A percentile compares a stretch with the other conserved stretches of the same genome.
phyloP scores from a whole-genome alignment of 2,329 filamentous ascomycete genomes.

The Phoma sp. region DNA sequence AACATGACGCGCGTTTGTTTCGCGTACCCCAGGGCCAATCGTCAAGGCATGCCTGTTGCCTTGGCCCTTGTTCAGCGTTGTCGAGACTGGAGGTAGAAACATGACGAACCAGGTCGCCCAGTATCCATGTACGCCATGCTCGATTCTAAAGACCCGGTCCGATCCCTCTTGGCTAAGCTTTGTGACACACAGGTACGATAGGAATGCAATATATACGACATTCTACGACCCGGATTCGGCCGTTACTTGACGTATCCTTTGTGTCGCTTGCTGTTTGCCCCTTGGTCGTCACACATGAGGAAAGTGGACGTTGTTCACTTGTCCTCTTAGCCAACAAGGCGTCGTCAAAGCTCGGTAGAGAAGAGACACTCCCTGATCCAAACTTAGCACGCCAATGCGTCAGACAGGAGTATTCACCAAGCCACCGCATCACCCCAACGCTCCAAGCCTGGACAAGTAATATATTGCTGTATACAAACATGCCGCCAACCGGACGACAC shows the following conservation, averaged over 20 bases:
- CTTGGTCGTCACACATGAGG: neutral
- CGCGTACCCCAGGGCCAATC: conserved; percentile 2
- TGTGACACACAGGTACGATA: conserved; percentile 18
- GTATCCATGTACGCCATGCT: neutral
- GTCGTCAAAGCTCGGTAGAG: neutral
- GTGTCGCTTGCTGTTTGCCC: neutral
- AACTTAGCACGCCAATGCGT: neutral
- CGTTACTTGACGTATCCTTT: conserved; percentile 10
- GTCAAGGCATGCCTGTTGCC: neutral
- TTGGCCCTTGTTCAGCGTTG: conserved; percentile 27
- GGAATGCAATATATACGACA: conserved; percentile 25
- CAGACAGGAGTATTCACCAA: neutral
- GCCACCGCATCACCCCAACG: neutral
- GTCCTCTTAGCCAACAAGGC: neutral
- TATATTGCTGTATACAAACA: conserved; percentile 2
- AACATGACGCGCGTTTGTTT: conserved; percentile 10
- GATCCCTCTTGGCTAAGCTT: conserved; percentile 8
- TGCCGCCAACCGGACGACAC: conserved; percentile 28
- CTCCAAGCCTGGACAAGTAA: conserved; percentile 1
- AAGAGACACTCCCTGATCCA: neutral
- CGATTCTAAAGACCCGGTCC: conserved; percentile 10
- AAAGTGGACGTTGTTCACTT: neutral
- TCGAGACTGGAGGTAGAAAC: neutral
- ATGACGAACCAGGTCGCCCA: conserved; percentile 7
- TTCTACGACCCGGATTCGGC: conserved; percentile 9